Evolutionary conservation across 306 rosid genomes (phyloP), one percentile per base, ranked within the genome.

Genomic region (Astragalus glycyphyllos): DNA sequence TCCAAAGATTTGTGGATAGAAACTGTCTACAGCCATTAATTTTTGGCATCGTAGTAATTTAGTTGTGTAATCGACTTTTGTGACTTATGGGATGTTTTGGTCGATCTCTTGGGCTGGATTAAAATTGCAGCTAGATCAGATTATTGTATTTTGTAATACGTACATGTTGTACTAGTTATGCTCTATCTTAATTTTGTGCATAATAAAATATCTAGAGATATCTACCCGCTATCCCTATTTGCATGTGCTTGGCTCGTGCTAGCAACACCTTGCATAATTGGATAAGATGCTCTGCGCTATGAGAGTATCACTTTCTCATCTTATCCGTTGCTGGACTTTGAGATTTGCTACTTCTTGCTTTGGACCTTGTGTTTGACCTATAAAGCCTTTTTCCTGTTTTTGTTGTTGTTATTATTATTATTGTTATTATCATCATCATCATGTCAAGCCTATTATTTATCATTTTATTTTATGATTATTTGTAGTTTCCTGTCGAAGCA

Each of bases 401-500:
- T 20, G 23, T 20, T 20, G 2, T 45, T 64, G 9, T 65, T 71
- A 53, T 55, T 45, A 40, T 58, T 69, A 23, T 35, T 20, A 20
- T 59, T 38, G 48, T 32, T 58, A 13, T 35, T 34, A 34, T 0
- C 1, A 11, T 60, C 5, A 20, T 53, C 48, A 13, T 13, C 64
- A 35, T 68, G 37, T 37, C 38, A 49, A 35, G 40, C 42, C 10
- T 49, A 46, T 58, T 73, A 14, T 40, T 60, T 35, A 35, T 17
- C 31, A 26, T 53, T 61, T 46, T 23, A 13, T 26, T 20, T 26
- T 26, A 5, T 41, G 58, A 4, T 58, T 49, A 11, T 47, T 75
- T 84, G 82, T 84, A 94, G 99, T 74, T 94, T 57, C 87, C 92
- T 15, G 70, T 38, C 46, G 96, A 84, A 72, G 84, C 84, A 0